Evolutionary conservation across 2,329 filamentous ascomycete genomes (phyloP), one percentile per base, ranked within the genome.

Genomic region (Diaporthe ampelina): DNA sequence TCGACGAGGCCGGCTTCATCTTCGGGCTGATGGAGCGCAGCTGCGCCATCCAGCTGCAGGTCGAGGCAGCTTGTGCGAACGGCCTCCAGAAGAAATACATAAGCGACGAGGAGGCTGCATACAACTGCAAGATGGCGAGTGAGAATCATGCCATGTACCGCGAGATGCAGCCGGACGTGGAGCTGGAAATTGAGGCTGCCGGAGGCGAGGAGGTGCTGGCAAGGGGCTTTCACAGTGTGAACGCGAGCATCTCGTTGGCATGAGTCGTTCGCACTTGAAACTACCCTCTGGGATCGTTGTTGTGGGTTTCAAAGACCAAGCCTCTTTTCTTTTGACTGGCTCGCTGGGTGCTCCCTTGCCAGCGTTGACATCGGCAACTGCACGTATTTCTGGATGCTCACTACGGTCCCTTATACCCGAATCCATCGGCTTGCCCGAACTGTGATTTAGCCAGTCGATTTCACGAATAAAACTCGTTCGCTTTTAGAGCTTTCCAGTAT

Each of bases 1-100:
- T 95, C 2, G 93, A 95, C 79, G 93, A 95, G 82, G 93, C 93
- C 1, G 91, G 91, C 0, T 95, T 92, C 81, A 81, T 94, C 69
- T 93, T 94, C 79, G 91, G 90, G 0, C 83, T 93, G 58, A 86
- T 94, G 81, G 93, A 95, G 81, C 87, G 92, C 65, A 91, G 89
- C 61, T 94, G 93, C 80, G 87, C 90, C 73, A 88, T 93, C 43
- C 93, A 95, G 83, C 84, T 94, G 69, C 84, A 88, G 77, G 90
- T 91, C 50, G 93, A 95, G 83, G 92, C 92, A 0, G 92, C 93
- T 5, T 81, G 80, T 0, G 89, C 87, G 43, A 82, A 82, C 76
- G 79, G 81, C n/a, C 77, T 87, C 35, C 78, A 83, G 67, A 87
- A 86, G 82, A 79, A 79, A 48, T 75, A 86, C 10, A 81, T 86